These are phyloP conservation scores for Kluyveromyces siamensis DNA, from an alignment of 805 yeast genomes.

Conservation along the genomic window DNA sequence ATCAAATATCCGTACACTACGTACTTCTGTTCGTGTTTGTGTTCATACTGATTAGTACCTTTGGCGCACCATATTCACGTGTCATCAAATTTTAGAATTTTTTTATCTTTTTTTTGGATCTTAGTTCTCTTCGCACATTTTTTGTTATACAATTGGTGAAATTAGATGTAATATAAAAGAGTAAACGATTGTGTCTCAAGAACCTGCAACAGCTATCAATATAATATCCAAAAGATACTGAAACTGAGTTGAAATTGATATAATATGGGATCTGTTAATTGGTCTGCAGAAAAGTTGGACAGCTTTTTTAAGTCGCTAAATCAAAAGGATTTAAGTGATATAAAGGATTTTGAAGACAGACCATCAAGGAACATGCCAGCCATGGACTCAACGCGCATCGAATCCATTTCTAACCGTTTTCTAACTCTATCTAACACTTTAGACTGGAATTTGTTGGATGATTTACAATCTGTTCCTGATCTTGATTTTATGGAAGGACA, in stretches of 20 bases:
- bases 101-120: too few relatives aligned
- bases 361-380: conserved; percentile 26
- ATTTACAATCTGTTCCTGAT: conserved; percentile 50
- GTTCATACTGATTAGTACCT: too few relatives aligned
- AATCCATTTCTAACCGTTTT: conserved; percentile 31
- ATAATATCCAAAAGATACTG: too few relatives aligned
- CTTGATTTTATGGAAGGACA: conserved; percentile 14
- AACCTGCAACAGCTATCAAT: too few relatives aligned
- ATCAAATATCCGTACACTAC: not conserved
- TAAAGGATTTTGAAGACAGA: conserved; percentile 38
- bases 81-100: too few relatives aligned
- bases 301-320: not conserved
- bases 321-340: conserved; percentile 4
- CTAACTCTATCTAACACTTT: conserved; percentile 56
- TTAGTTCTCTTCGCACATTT: too few relatives aligned
- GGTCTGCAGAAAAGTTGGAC: not conserved
- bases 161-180: too few relatives aligned
- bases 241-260: too few relatives aligned
- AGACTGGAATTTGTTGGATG: conserved; percentile 62
- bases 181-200: too few relatives aligned
- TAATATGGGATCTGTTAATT: not conserved
- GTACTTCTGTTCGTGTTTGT: too few relatives aligned
- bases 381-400: conserved; percentile 4
- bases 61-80: too few relatives aligned
- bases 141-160: too few relatives aligned